A percentile compares a stretch with the other conserved stretches of the same genome.
phyloP scores from a whole-genome alignment of 805 yeast species.

The Pichia deserticola region DNA sequence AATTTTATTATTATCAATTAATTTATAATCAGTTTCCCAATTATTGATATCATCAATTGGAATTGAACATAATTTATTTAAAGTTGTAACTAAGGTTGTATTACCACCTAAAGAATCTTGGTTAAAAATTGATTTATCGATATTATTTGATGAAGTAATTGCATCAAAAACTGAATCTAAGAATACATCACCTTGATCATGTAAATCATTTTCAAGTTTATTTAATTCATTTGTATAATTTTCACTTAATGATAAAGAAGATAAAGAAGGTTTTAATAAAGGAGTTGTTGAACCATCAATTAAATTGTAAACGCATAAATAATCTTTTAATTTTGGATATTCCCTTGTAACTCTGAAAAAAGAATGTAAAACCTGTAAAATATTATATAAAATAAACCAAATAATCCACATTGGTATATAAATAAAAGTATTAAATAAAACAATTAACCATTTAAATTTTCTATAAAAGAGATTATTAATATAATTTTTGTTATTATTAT shows the following conservation, averaged over 20 bases:
- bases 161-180: slow-evolving; percentile 60
- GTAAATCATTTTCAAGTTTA: slow-evolving; percentile 36
- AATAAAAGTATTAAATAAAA: slow-evolving; percentile 38
- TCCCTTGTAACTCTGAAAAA: slow-evolving; percentile 24
- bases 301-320: slow-evolving; percentile 1
- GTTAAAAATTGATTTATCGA: slow-evolving; percentile 18
- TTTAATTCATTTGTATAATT: slow-evolving; percentile 22
- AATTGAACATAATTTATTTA: slow-evolving; percentile 24
- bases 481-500: slow-evolving; percentile 10
- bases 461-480: slow-evolving; percentile 12
- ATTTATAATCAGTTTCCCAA: slow-evolving; percentile 11
- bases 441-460: slow-evolving; percentile 42
- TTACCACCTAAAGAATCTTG: slow-evolving; percentile 20
- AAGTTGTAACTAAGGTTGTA: slow-evolving; percentile 19
- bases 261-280: slow-evolving; percentile 17
- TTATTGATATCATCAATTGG: slow-evolving; percentile 16
- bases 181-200: slow-evolving; percentile 56
- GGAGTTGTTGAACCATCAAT: slow-evolving; percentile 12
- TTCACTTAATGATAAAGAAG: slow-evolving; percentile 20
- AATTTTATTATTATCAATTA: slow-evolving; percentile 7
- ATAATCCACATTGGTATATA: slow-evolving; percentile 58
- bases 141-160: slow-evolving; percentile 31
- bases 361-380: slow-evolving; percentile 32
- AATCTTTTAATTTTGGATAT: slow-evolving; percentile 20
- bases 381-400: slow-evolving; percentile 42